Conservation (phyloP, 2,329 filamentous ascomycete species). For the Fusarium pseudoanthophilum region DNA sequence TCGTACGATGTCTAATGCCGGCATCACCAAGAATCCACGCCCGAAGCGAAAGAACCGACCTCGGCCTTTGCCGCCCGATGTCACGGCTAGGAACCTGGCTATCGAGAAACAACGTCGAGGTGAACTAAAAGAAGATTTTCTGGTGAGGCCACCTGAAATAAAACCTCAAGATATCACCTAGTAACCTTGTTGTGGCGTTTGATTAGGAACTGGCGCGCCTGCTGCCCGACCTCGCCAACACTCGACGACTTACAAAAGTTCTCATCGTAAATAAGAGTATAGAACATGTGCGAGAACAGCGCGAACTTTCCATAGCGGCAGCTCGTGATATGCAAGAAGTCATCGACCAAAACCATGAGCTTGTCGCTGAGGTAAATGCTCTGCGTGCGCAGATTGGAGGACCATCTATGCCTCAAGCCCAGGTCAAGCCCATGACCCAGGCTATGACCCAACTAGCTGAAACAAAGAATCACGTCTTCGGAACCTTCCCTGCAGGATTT, state of each 20-base stretch:
- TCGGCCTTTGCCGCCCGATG: constrained; percentile 13
- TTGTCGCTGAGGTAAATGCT: constrained; percentile 9
- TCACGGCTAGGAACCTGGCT: constrained; percentile 17
- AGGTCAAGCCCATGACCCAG: constrained; percentile 4
- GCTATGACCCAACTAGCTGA: constrained; percentile 16
- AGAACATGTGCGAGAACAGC: constrained; percentile 14
- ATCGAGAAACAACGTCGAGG: constrained; percentile 24
- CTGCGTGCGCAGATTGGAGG: constrained; percentile 8
- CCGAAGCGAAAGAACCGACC: constrained; percentile 13
- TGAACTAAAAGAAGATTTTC: constrained; percentile 18
- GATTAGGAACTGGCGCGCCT: constrained; percentile 14
- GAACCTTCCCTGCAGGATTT: background rate
- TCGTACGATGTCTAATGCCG: background rate
- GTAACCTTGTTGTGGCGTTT: background rate
- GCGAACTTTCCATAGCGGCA: background rate
- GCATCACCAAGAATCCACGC: background rate
- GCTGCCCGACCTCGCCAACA: background rate
- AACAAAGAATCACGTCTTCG: constrained; percentile 13
- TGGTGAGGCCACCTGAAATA: background rate
- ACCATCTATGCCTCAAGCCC: background rate
- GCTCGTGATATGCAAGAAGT: constrained; percentile 7
- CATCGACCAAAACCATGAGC: background rate
- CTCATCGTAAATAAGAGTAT: constrained; percentile 22
- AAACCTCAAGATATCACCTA: background rate
- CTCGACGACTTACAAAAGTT: constrained; percentile 18